A percentile compares a stretch with the other conserved stretches of the same genome.
These are phyloP conservation scores for Sechiopsis laciniata DNA, from an alignment of 306 rosid species.

Conservation along the genomic window DNA sequence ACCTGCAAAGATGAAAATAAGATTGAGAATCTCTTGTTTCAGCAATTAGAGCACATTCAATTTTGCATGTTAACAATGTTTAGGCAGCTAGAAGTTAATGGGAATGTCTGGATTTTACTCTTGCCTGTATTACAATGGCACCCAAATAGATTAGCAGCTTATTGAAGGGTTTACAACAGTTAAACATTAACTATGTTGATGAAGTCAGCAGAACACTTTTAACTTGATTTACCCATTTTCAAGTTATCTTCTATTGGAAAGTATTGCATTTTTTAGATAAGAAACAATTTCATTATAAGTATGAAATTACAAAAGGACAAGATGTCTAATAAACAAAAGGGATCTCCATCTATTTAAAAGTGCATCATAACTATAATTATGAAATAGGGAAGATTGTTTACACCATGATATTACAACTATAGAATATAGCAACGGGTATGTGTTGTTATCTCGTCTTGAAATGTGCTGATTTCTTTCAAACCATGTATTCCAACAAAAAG, in stretches of 20 bases:
- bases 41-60: background rate
- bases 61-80: background rate
- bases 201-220: background rate
- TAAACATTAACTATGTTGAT: background rate
- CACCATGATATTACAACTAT: too few relatives aligned
- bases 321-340: too few relatives aligned
- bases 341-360: too few relatives aligned
- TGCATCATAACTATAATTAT: too few relatives aligned
- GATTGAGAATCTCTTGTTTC: constrained; percentile 1
- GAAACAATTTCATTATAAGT: too few relatives aligned
- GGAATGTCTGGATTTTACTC: constrained; percentile 4
- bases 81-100: background rate
- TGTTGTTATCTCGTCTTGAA: too few relatives aligned
- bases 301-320: too few relatives aligned
- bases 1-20: constrained; percentile 35
- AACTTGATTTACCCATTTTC: background rate
- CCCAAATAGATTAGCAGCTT: background rate
- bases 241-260: background rate
- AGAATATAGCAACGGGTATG: too few relatives aligned
- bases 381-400: too few relatives aligned
- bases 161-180: background rate
- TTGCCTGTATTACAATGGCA: background rate
- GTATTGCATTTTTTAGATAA: too few relatives aligned
- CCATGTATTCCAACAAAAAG: too few relatives aligned
- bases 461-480: too few relatives aligned